phyloP scores from a whole-genome alignment of 495 filamentous ascomycete genomes.

The Aspergillus carlsbadensis region DNA sequence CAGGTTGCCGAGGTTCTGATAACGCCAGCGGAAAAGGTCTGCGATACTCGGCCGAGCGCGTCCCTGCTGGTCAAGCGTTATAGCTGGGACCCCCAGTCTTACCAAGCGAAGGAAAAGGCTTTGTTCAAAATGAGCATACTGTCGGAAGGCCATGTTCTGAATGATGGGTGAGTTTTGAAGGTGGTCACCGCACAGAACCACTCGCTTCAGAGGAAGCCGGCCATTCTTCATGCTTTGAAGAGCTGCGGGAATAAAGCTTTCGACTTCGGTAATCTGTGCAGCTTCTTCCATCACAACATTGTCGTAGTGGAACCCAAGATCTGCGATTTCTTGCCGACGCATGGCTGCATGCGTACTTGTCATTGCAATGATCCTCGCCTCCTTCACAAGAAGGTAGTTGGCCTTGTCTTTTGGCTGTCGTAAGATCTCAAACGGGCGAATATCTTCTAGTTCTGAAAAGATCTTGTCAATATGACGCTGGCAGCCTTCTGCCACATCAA shows the following conservation, averaged over 20 bases:
- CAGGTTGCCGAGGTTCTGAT: slow-evolving; percentile 75
- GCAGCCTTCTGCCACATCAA: slow-evolving; percentile 83
- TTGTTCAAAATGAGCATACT: slow-evolving; percentile 95
- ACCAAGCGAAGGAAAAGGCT: slow-evolving; percentile 90
- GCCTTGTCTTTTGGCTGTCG: slow-evolving; percentile 84
- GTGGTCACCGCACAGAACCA: slow-evolving; percentile 94
- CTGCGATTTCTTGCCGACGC: slow-evolving; percentile 86
- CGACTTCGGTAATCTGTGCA: slow-evolving; percentile 95
- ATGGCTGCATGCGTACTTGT: slow-evolving; percentile 99
- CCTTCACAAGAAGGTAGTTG: slow-evolving; percentile 92
- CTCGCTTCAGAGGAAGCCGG: slow-evolving; percentile 73
- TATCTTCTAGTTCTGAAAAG: slow-evolving; percentile 90
- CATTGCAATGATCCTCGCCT: slow-evolving; percentile 96
- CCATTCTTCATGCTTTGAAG: slow-evolving; percentile 77
- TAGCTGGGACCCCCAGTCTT: slow-evolving; percentile 83
- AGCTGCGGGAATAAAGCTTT: slow-evolving; percentile 91
- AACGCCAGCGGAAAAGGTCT: slow-evolving; percentile 91
- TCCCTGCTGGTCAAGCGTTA: slow-evolving; percentile 90
- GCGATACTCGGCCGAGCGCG: slow-evolving; percentile 84
- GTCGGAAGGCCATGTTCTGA: slow-evolving; percentile 91
- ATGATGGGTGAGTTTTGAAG: slow-evolving; percentile 95
- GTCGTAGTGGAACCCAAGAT: slow-evolving; percentile 93
- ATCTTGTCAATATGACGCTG: slow-evolving; percentile 89
- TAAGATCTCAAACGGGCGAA: slow-evolving; percentile 92
- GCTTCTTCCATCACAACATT: slow-evolving; percentile 99